Conservation (phyloP, 768 basidiomycete genomes). For the Mycena metata region DNA sequence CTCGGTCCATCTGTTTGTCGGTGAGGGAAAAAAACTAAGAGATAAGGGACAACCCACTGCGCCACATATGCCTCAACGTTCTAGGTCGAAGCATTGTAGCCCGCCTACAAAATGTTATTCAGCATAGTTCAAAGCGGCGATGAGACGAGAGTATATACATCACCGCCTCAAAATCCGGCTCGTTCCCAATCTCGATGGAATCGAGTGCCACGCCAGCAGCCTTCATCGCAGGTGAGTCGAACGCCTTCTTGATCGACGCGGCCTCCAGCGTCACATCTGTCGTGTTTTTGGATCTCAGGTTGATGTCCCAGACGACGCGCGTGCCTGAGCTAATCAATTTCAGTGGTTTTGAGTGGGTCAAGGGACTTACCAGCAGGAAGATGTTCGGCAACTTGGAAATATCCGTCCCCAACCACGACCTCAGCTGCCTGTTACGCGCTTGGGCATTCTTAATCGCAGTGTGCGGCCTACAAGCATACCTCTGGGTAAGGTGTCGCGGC, state of each 20-base stretch:
- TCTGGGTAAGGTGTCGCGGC: slow-evolving; percentile 59
- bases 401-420: slow-evolving; percentile 58
- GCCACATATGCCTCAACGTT: too few species aligned
- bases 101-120: too few species aligned
- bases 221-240: slow-evolving; percentile 45
- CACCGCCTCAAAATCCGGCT: slow-evolving; percentile 52
- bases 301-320: slow-evolving; percentile 62
- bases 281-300: slow-evolving; percentile 53
- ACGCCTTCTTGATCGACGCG: slow-evolving; percentile 49
- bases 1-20: slow-evolving; percentile 48
- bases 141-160: too few species aligned
- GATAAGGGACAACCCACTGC: too few species aligned
- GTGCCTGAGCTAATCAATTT: slow-evolving; percentile 45
- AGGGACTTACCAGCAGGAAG: slow-evolving; percentile 50
- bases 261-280: slow-evolving; percentile 51
- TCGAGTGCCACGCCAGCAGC: slow-evolving; percentile 50
- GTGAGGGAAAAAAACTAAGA: too few species aligned
- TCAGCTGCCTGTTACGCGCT: slow-evolving; percentile 48
- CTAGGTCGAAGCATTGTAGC: too few species aligned
- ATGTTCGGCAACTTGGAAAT: slow-evolving; percentile 55
- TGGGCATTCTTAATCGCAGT: background rate
- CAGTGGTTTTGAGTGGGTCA: background rate
- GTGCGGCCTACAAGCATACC: background rate
- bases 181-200: slow-evolving; percentile 58
- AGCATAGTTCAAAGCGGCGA: too few species aligned